A percentile compares a stretch with the other conserved stretches of the same genome.
phyloP scores from a whole-genome alignment of 129 eudicot species.

The Escallonia herrerae region DNA sequence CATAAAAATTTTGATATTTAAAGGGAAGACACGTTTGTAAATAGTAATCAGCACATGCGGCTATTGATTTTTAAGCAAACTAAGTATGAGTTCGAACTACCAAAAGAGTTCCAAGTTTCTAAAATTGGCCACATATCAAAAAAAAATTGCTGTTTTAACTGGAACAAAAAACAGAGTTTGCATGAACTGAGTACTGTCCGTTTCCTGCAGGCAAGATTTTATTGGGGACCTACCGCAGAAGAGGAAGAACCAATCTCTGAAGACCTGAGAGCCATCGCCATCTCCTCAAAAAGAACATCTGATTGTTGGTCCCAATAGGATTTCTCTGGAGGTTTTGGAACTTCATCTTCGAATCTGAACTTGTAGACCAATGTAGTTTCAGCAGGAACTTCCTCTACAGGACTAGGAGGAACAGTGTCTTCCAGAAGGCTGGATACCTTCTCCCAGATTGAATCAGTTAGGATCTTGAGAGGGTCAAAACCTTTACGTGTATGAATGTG shows the following conservation, averaged over 20 bases:
- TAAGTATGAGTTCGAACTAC: too few relatives aligned
- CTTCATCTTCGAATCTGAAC: slow-evolving; percentile 43
- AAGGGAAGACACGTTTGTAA: too few relatives aligned
- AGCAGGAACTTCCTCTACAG: neutral
- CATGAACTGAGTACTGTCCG: too few relatives aligned
- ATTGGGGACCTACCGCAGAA: too few relatives aligned
- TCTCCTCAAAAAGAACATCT: slow-evolving; percentile 23
- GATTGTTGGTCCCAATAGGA: slow-evolving; percentile 15
- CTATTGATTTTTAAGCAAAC: too few relatives aligned
- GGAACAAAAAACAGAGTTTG: too few relatives aligned
- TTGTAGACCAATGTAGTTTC: slow-evolving; percentile 11
- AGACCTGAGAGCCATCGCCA: slow-evolving; percentile 12
- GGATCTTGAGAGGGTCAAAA: slow-evolving; percentile 3
- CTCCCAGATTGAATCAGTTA: slow-evolving; percentile 23
- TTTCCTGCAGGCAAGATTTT: too few relatives aligned
- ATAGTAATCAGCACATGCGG: too few relatives aligned
- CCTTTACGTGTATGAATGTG: slow-evolving; percentile 1
- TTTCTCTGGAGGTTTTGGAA: slow-evolving; percentile 4
- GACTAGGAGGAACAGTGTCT: neutral
- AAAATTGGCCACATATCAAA: too few relatives aligned
- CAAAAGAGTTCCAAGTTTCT: too few relatives aligned
- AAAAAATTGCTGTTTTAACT: too few relatives aligned
- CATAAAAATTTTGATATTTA: too few relatives aligned
- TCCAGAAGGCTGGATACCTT: neutral
- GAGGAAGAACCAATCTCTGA: slow-evolving; percentile 25